Evolutionary conservation across 805 yeast species (phyloP).

Genomic region (Grigorovia yakushimaensis): DNA sequence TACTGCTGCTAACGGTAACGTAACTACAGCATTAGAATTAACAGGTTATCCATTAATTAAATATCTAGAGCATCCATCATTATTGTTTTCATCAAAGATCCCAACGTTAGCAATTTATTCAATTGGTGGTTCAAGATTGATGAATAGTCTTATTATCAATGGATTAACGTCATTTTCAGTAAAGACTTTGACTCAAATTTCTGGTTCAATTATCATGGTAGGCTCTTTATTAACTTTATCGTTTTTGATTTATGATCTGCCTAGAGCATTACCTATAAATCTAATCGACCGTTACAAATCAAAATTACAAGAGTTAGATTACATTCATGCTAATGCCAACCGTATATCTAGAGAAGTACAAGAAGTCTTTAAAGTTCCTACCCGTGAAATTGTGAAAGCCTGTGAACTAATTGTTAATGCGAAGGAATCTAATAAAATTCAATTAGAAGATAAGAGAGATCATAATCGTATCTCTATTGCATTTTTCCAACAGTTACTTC

Average conservation of each 20-base stretch:
- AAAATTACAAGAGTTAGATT: conserved; percentile 60
- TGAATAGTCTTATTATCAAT: conserved; percentile 30
- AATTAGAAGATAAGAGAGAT: conserved; percentile 19
- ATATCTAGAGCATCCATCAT: conserved; percentile 26
- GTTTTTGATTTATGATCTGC: conserved; percentile 70
- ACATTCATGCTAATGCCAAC: conserved; percentile 65
- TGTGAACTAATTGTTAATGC: conserved; percentile 23
- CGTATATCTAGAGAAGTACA: conserved; percentile 77
- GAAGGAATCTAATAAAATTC: conserved; percentile 17
- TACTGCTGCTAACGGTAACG: not conserved
- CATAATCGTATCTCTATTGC: conserved; percentile 18
- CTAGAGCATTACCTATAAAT: conserved; percentile 80
- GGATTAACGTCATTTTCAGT: conserved; percentile 32
- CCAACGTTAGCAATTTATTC: conserved; percentile 29
- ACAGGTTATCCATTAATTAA: conserved; percentile 16
- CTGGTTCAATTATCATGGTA: conserved; percentile 43
- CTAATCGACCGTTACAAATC: conserved; percentile 59
- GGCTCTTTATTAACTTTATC: conserved; percentile 45
- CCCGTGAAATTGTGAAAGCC: conserved; percentile 53
- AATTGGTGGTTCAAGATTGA: conserved; percentile 32
- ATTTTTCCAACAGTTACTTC: conserved; percentile 19
- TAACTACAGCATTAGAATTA: conserved; percentile 13
- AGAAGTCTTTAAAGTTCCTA: conserved; percentile 70
- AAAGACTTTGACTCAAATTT: conserved; percentile 35
- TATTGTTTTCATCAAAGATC: conserved; percentile 26